phyloP scores from a whole-genome alignment of 768 basidiomycete species.

The Amylocystis lapponica region DNA sequence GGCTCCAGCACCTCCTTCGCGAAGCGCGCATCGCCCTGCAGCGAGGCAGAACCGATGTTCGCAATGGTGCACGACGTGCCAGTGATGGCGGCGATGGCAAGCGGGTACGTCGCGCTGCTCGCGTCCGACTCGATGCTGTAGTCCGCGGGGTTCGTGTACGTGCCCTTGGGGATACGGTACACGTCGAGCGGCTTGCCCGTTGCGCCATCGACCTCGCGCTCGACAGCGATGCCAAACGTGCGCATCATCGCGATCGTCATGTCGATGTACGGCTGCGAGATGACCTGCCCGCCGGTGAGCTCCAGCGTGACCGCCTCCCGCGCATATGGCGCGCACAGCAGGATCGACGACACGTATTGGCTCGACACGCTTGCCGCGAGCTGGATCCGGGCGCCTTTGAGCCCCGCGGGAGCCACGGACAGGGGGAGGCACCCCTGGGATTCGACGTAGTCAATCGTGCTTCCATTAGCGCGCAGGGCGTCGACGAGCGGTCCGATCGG shows the following conservation, averaged over 20 bases:
- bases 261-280: slow-evolving; percentile 98
- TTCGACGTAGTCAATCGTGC: slow-evolving; percentile 72
- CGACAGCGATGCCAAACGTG: slow-evolving; percentile 79
- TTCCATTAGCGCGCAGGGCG: slow-evolving; percentile 79
- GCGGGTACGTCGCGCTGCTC: slow-evolving; percentile 92
- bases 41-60: slow-evolving; percentile 84
- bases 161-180: slow-evolving; percentile 80
- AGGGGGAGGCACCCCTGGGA: slow-evolving; percentile 83
- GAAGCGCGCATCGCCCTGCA: slow-evolving; percentile 97
- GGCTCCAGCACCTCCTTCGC: slow-evolving; percentile 88
- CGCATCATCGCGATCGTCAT: slow-evolving; percentile 99
- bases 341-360: slow-evolving; percentile 96
- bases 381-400: slow-evolving; percentile 76
- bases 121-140: slow-evolving; percentile 97
- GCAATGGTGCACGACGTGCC: slow-evolving; percentile 92
- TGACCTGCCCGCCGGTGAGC: slow-evolving; percentile 90
- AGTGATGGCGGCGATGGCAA: slow-evolving; percentile 95
- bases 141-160: slow-evolving; percentile 68
- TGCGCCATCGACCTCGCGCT: slow-evolving; percentile 52
- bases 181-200: slow-evolving; percentile 66
- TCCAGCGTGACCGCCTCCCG: slow-evolving; percentile 77
- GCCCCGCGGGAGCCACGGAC: slow-evolving; percentile 75
- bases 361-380: slow-evolving; percentile 93
- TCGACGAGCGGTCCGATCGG: slow-evolving; percentile 94
- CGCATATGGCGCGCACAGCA: slow-evolving; percentile 96